Evolutionary conservation across 306 rosid species (phyloP), one percentile per base, ranked within the genome.

Genomic region (Rosa chinensis): DNA sequence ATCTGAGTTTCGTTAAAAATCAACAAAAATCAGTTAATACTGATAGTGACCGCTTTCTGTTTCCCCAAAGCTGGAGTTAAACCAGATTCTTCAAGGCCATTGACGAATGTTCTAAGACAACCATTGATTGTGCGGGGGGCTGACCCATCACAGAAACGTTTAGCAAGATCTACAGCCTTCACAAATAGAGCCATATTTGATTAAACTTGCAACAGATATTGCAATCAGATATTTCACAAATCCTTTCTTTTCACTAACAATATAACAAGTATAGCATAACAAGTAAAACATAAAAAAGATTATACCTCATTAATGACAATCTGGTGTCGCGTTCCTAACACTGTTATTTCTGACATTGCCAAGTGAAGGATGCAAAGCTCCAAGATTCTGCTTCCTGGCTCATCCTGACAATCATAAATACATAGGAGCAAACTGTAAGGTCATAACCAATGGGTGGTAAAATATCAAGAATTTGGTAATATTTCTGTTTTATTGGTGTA

Each of bases 81-180:
- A 68, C 64, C 79, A 20, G 78, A 72, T 44, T 76, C 89, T 59
- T 88, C 86, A 66, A 81, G 43, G 73, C 81, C 89, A 75, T 85
- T 86, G 68, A 86, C 64, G 84, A 89, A 92, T 32, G 95, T 90
- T 64, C 95, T 87, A 37, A 94, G 97, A 80, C 97, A 94, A 10
- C 98, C 98, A n/a, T 94, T 94, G 55, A 94, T 87, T 74, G 90
- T 83, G 8, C 97, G 97, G 8, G 98, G 97, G 49, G 98, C 92
- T 23, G 93, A 92, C 83, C 98, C 98, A 48, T 94, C 98, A 74
- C 97, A 94, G 81, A 91, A 94, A 69, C 98, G 94, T 79, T 94
- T 94, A 37, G 97, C 93, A 6, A 94, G 93, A 92, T 94, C 98
- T 73, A 92, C 92, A 5, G 97, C 98, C 98, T 92, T 79, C 88